Base-by-base conservation (phyloP, 306 rosid species). In the Pyrus communis region DNA sequence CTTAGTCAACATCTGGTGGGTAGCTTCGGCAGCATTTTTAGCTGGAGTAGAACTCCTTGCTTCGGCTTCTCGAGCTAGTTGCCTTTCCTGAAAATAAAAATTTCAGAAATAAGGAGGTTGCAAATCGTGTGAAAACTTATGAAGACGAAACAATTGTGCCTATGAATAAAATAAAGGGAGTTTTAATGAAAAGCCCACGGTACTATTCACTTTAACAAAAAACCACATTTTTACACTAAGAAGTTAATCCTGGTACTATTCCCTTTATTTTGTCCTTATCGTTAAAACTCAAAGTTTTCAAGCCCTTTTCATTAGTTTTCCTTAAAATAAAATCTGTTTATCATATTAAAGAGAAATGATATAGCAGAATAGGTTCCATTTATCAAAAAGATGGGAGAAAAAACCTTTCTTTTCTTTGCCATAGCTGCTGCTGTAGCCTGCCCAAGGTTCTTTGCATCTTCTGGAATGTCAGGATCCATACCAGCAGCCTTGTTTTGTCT, bases 1-100 rank as follows among this genome's bases (percentile, higher is more conserved):
- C 76, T 73, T 73, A 13, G 23, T 73, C 43, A 73, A 46, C 38
- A 30, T 58, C 25, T 9, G 19, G 54, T 58, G 61, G 11, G 54
- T 67, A 73, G 76, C 76, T 58, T 73, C 76, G 1, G 76, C 76
- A 73, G 67, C 76, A 38, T 66, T 73, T 73, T 58, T 31, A 35
- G 76, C 67, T 73, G 54, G 38, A 58, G 76, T 73, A 38, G 54
- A 42, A 73, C 59, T 58, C 27, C 1, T 57, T 18, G 46, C 76
- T 73, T 73, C 23, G 2, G 55, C 67, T 38, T 30, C 76, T 58
- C 67, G 22, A 58, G 55, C 76, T 57, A 12, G 67, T 58, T 73
- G 55, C 55, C 76, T 73, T 73, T 73, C 76, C 76, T 73, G 51
- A 9, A 35, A 35, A 30, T 27, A n/a, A 19, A 45, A 73, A 73